Conservation (phyloP, 352 stramenopile genomes). For the Pythium brachiatum region DNA sequence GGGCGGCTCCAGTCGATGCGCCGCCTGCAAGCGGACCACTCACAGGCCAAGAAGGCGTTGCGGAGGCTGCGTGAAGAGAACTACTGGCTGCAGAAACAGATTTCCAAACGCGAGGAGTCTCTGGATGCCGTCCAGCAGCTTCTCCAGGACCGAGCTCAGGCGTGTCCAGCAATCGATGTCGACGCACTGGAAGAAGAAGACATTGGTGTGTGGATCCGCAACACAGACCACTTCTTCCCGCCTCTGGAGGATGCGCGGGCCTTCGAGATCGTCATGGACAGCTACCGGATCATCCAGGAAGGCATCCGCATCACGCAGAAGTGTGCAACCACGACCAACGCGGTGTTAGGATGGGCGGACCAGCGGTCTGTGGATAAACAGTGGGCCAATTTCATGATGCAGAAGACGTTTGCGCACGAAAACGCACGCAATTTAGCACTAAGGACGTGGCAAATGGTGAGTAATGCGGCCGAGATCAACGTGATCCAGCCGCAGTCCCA, state of each 20-base stretch:
- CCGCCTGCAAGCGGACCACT: conserved; percentile 12
- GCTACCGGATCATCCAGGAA: conserved; percentile 24
- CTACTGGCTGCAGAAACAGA: conserved; percentile 31
- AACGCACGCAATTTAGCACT: conserved; percentile 24
- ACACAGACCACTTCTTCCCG: conserved; percentile 21
- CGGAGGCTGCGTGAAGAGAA: conserved; percentile 30
- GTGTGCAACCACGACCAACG: conserved; percentile 10
- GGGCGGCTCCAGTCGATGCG: neutral
- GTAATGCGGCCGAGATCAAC: conserved; percentile 25
- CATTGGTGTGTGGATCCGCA: conserved; percentile 23
- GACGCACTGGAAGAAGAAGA: conserved; percentile 18
- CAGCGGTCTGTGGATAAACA: conserved; percentile 35
- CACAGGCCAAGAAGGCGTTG: conserved; percentile 16
- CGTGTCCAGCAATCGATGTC: conserved; percentile 11
- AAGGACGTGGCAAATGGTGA: conserved; percentile 38
- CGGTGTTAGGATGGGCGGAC: conserved; percentile 42
- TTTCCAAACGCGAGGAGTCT: conserved; percentile 10
- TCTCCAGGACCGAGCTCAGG: neutral
- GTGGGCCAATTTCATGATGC: conserved; percentile 48
- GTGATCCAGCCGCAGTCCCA: conserved; percentile 33
- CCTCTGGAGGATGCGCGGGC: conserved; percentile 4
- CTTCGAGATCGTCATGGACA: conserved; percentile 24
- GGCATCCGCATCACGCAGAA: conserved; percentile 9
- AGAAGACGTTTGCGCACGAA: conserved; percentile 42
- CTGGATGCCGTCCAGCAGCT: conserved; percentile 4